phyloP scores from a whole-genome alignment of 139 green algal genomes.

The Micractinium conductrix region DNA sequence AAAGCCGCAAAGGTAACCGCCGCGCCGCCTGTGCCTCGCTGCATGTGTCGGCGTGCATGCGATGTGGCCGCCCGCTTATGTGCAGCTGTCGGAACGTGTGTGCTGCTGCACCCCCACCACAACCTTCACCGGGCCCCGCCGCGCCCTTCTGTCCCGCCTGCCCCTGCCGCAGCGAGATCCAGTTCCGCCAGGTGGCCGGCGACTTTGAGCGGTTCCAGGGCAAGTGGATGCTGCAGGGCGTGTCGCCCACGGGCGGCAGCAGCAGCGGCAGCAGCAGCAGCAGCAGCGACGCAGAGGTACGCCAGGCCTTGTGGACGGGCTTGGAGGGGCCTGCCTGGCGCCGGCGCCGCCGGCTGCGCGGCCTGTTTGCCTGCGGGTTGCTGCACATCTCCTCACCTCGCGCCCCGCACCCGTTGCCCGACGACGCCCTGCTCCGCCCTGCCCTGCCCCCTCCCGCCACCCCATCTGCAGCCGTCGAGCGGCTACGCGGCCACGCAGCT shows the following conservation, averaged over 20 bases:
- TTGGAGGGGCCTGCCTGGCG: no score
- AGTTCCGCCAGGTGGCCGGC: conserved; percentile 65
- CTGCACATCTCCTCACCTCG: not conserved
- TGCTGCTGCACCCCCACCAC: not conserved
- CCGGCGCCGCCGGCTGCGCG: no score
- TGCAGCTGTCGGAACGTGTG: no score
- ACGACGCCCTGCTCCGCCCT: no score
- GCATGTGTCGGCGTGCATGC: no score
- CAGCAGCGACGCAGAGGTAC: conserved; percentile 8
- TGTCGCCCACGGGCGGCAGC: not conserved
- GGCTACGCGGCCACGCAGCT: conserved; percentile 51
- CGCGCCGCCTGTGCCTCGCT: no score
- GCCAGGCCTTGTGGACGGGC: no score
- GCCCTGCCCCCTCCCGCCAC: not conserved
- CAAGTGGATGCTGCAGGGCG: conserved; percentile 66
- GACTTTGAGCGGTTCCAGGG: conserved; percentile 67
- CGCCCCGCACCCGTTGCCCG: no score
- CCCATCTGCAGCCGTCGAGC: not conserved
- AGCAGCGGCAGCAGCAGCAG: not conserved
- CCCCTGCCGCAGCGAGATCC: conserved; percentile 53
- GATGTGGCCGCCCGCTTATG: no score
- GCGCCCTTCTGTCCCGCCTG: not conserved
- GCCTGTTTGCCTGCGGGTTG: not conserved
- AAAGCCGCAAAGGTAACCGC: conserved; percentile 23
- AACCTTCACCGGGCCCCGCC: no score